These are phyloP conservation scores for Tulasnella sp. DNA, from an alignment of 768 basidiomycete genomes.

Conservation along the genomic window DNA sequence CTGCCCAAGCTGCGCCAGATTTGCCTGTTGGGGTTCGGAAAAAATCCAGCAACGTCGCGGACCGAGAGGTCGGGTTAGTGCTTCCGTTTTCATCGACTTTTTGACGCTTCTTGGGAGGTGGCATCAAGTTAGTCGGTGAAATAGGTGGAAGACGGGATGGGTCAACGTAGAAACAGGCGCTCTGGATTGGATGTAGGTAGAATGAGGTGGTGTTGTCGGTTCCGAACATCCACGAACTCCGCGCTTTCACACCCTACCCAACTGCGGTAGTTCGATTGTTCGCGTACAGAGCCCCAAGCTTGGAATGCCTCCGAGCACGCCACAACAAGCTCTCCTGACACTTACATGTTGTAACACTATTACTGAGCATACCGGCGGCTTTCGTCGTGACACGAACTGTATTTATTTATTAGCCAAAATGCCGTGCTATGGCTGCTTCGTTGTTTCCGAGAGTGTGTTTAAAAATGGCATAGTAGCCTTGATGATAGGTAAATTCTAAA, in stretches of 20 bases:
- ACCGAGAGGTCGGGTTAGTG: not conserved
- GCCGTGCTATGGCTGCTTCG: no score
- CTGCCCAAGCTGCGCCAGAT: no score
- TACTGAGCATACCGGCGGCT: no score
- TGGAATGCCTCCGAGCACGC: no score
- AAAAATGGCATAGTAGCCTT: no score
- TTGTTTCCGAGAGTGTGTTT: no score
- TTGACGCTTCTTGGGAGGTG: not conserved
- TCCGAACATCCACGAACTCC: not conserved
- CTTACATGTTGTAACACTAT: no score
- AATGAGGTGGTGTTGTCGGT: not conserved
- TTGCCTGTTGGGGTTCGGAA: not conserved
- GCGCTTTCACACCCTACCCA: not conserved
- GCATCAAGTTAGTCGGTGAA: not conserved
- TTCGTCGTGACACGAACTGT: no score
- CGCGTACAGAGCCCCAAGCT: no score
- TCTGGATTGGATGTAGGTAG: not conserved
- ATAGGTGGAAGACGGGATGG: not conserved
- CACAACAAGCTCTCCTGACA: no score
- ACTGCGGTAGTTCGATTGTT: not conserved
- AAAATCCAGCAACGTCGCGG: not conserved
- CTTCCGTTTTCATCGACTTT: not conserved
- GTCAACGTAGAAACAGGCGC: not conserved
- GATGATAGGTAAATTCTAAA: no score
- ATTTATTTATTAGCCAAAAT: no score